phyloP scores from a whole-genome alignment of 2,329 filamentous ascomycete species.

The Colletotrichum neosansevieriae region DNA sequence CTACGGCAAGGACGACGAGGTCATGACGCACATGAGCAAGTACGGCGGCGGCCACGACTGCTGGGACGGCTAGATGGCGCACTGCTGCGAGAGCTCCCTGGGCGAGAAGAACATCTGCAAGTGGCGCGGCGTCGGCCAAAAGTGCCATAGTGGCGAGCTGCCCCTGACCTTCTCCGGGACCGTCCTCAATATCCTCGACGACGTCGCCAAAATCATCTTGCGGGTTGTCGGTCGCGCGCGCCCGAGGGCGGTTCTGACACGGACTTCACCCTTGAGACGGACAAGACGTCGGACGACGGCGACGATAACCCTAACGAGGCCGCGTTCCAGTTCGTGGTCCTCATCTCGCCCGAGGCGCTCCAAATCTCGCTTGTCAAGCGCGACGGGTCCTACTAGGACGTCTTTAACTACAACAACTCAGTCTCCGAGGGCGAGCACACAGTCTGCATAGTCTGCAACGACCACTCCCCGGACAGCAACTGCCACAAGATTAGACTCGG shows the following conservation, averaged over 20 bases:
- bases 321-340: slow-evolving; percentile 50
- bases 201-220: slow-evolving; percentile 16
- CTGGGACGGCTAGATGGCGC: slow-evolving; percentile 46
- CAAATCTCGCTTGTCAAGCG: slow-evolving; percentile 53
- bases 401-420: slow-evolving; percentile 52
- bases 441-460: slow-evolving; percentile 23
- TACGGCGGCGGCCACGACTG: slow-evolving; percentile 47
- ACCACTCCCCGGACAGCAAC: slow-evolving; percentile 1
- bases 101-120: slow-evolving; percentile 44
- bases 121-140: slow-evolving; percentile 41
- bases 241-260: slow-evolving; percentile 47
- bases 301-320: slow-evolving; percentile 46
- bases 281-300: slow-evolving; percentile 45
- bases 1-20: slow-evolving; percentile 50
- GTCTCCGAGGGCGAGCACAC: slow-evolving; percentile 28
- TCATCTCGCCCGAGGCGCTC: slow-evolving; percentile 49
- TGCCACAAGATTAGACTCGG: slow-evolving; percentile 17
- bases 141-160: slow-evolving; percentile 43
- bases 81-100: slow-evolving; percentile 47
- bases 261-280: slow-evolving; percentile 47
- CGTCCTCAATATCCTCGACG: slow-evolving; percentile 32
- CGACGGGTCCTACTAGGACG: slow-evolving; percentile 59
- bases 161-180: slow-evolving; percentile 44
- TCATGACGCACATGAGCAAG: slow-evolving; percentile 46
- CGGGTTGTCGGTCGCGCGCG: slow-evolving; percentile 32